A percentile compares a stretch with the other conserved stretches of the same genome.
These are phyloP conservation scores for Kwoniella sp. DNA, from an alignment of 768 basidiomycete genomes.

Conservation along the genomic window DNA sequence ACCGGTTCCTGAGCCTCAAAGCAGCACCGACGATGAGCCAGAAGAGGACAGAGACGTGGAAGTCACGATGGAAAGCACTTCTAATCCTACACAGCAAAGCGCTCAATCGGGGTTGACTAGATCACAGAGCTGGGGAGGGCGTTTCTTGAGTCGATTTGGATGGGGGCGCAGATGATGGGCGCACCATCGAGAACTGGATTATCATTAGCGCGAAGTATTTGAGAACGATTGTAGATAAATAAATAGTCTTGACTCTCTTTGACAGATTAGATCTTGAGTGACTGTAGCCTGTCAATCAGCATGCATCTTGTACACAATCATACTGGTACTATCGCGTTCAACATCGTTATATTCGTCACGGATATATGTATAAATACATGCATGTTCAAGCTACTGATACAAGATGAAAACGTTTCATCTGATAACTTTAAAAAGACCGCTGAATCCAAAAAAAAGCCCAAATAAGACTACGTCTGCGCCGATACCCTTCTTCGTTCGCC, in stretches of 20 bases:
- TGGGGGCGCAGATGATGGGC: slow-evolving; percentile 9
- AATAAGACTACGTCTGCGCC: slow-evolving; percentile 11
- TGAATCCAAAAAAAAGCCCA: not conserved
- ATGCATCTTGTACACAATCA: not conserved
- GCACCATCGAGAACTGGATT: too few species aligned
- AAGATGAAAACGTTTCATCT: not conserved
- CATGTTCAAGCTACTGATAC: not conserved
- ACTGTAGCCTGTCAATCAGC: not conserved
- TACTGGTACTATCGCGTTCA: too few species aligned
- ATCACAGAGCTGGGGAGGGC: slow-evolving; percentile 8
- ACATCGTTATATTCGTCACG: not conserved
- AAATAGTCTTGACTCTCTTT: too few species aligned
- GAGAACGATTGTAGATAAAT: not conserved
- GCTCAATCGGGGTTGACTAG: not conserved
- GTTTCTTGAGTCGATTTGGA: slow-evolving; percentile 10
- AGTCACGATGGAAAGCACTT: slow-evolving; percentile 63
- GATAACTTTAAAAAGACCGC: not conserved
- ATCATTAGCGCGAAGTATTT: too few species aligned
- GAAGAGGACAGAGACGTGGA: slow-evolving; percentile 76
- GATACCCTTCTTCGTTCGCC: slow-evolving; percentile 35
- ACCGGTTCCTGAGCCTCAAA: slow-evolving; percentile 7
- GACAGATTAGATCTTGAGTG: not conserved
- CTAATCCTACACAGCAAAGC: not conserved
- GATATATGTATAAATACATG: not conserved
- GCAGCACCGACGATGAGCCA: not conserved